Conservation (phyloP, 2,329 filamentous ascomycete genomes). For the Fusarium sp. region DNA sequence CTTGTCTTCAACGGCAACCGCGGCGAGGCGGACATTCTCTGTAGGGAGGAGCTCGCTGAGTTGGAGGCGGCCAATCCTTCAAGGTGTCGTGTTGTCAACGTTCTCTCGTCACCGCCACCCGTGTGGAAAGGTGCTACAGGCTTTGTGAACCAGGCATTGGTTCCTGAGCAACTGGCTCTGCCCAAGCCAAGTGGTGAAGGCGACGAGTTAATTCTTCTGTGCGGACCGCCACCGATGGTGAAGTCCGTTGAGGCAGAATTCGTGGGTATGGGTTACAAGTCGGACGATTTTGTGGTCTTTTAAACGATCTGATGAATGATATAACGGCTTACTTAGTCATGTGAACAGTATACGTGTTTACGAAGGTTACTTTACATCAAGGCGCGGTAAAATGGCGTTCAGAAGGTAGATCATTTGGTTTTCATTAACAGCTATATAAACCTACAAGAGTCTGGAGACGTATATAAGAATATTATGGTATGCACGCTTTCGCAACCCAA, state of each 20-base stretch:
- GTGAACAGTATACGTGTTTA: background rate
- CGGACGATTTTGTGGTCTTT: constrained; percentile 51
- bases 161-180: constrained; percentile 70
- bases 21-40: constrained; percentile 85
- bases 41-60: constrained; percentile 78
- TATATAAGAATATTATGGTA: background rate
- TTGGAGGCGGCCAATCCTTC: constrained; percentile 68
- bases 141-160: constrained; percentile 73
- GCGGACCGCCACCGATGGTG: constrained; percentile 84
- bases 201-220: constrained; percentile 79
- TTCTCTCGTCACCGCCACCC: constrained; percentile 74
- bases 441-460: background rate
- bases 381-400: constrained; percentile 9
- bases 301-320: constrained; percentile 14
- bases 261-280: constrained; percentile 73
- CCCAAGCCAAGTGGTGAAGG: constrained; percentile 56
- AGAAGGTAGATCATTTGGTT: background rate
- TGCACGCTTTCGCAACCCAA: constrained; percentile 11
- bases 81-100: constrained; percentile 77
- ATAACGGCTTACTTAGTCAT: background rate
- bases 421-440: constrained; percentile 1
- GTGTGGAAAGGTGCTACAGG: constrained; percentile 79
- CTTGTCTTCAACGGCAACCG: constrained; percentile 85
- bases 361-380: background rate
- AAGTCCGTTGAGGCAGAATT: constrained; percentile 71